These are phyloP conservation scores for Terana coerulea DNA, from an alignment of 768 basidiomycete genomes.

Conservation along the genomic window DNA sequence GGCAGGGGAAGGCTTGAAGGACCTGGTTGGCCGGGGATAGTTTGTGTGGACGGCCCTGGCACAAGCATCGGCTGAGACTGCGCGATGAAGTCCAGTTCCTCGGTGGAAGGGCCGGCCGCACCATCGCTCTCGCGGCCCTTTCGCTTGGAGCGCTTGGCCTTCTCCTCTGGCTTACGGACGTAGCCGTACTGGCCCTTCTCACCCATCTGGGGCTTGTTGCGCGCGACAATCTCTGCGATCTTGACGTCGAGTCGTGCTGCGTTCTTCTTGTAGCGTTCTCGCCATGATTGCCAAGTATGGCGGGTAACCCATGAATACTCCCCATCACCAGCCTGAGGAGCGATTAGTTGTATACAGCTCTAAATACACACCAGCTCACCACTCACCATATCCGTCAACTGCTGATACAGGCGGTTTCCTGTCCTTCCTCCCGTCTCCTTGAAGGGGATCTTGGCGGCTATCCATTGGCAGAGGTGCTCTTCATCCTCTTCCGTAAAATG, in stretches of 20 bases:
- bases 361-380: too few relatives aligned
- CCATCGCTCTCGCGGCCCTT: constrained; percentile 15
- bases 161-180: constrained; percentile 71
- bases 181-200: constrained; percentile 84
- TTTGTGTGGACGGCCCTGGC: too few relatives aligned
- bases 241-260: constrained; percentile 58
- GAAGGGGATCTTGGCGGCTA: constrained; percentile 79
- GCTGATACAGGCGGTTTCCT: constrained; percentile 80
- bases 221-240: constrained; percentile 64
- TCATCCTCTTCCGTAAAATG: constrained; percentile 80
- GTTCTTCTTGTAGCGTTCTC: constrained; percentile 86
- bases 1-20: not conserved
- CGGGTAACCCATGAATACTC: constrained; percentile 77
- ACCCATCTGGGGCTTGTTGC: constrained; percentile 63
- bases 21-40: too few relatives aligned
- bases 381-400: constrained; percentile 67
- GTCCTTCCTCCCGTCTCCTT: constrained; percentile 80
- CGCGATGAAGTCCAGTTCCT: constrained; percentile 6
- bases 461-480: constrained; percentile 70
- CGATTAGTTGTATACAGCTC: too few relatives aligned
- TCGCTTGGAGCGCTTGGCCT: constrained; percentile 39
- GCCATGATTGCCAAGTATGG: constrained; percentile 90
- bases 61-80: too few relatives aligned
- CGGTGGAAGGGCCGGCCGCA: constrained; percentile 16
- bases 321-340: constrained; percentile 54